Base-by-base conservation (phyloP, 495 filamentous ascomycete species). In the Aspergillus olivimuriae region DNA sequence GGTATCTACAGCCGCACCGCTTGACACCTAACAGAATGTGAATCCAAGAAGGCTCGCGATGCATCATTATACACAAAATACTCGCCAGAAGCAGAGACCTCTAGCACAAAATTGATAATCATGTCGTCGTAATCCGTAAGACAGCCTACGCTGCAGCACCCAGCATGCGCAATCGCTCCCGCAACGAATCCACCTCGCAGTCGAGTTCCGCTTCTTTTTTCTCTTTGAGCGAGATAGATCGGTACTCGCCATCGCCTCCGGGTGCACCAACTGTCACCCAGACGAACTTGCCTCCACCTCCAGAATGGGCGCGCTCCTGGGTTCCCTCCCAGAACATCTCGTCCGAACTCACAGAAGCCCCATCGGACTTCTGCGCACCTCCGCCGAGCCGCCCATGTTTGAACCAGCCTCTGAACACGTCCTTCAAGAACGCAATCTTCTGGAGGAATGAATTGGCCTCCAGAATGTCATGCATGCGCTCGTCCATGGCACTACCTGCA, bases 221-320 rank as follows among this genome's bases (percentile, higher is more conserved):
- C 30, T 55, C 55, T 26, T 67, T 68, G n/a, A 69, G 32, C 32
- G 67, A 53, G 15, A 73, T 55, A 4, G 65, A 66, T 11, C 65
- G 64, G 54, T 75, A 73, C 35, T 69, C 60, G 2, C 68, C 73
- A 65, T 94, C 88, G 2, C 86, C 87, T 49, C 78, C 78, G 36
- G 78, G 76, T 7, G 85, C 83, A 3, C 88, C 88, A 28, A 92
- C 84, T 0, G 81, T 87, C 3, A 86, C 86, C 87, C 87, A 92
- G 14, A 89, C 86, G 41, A 84, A 78, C 63, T 89, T 90, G 35
- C 75, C 78, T 9, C 75, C 73, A 34, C 75, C 68, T n/a, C 75
- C 72, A 1, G 53, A 37, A 4, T 61, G 60, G 5, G 56, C 47
- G 12, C 64, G 61, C 64, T 87, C 82, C 42, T 82, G 73, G 20